Evolutionary conservation across 2,329 filamentous ascomycete genomes (phyloP).

Genomic region (Sporothrix euskadiensis): DNA sequence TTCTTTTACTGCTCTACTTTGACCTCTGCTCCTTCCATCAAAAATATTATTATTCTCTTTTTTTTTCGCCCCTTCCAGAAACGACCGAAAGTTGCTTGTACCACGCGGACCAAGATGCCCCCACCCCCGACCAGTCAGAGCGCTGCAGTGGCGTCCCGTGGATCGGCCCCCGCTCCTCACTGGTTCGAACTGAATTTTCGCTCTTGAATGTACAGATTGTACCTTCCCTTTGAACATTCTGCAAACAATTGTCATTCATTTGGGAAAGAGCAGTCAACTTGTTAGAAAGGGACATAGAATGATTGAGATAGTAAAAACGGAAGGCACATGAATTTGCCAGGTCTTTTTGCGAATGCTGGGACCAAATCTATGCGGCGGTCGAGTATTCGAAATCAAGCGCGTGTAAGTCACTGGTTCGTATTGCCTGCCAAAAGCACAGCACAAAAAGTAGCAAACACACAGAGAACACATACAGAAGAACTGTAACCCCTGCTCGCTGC

Average conservation of each 20-base stretch:
- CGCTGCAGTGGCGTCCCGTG: constrained; percentile 31
- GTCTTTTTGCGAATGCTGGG: neutral
- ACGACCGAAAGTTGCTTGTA: neutral
- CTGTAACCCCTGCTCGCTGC: neutral
- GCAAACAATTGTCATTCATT: neutral
- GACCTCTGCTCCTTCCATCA: neutral
- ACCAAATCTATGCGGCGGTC: neutral
- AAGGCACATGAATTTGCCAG: neutral
- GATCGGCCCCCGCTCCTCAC: constrained; percentile 30
- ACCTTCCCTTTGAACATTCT: neutral
- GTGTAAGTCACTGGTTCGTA: constrained; percentile 17
- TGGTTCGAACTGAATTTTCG: constrained; percentile 28
- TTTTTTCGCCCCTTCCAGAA: neutral
- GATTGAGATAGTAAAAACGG: neutral
- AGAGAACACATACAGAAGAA: neutral
- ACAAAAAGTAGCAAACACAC: neutral
- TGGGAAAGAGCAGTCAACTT: neutral
- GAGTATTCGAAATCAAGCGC: neutral
- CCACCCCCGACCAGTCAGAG: constrained; percentile 30
- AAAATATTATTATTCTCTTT: neutral
- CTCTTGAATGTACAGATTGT: neutral
- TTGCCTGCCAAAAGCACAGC: neutral
- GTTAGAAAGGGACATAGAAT: neutral
- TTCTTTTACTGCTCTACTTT: neutral
- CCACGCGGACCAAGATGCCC: constrained; percentile 14